Evolutionary conservation across 2,329 filamentous ascomycete genomes (phyloP), one percentile per base, ranked within the genome.

Genomic region (Hymenoscyphus fructigenus): DNA sequence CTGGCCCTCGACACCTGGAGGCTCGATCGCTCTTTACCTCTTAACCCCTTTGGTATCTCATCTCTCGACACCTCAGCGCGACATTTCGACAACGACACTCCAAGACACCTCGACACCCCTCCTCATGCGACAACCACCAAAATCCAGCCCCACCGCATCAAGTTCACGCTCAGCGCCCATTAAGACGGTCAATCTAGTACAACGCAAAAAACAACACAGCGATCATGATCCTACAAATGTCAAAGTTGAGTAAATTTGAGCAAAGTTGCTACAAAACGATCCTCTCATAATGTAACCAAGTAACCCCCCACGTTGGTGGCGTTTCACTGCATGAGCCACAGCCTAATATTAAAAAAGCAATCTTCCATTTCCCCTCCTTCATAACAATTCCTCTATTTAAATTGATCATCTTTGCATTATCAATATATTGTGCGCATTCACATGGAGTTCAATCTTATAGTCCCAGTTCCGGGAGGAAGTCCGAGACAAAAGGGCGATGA

Each of bases 401-500:
- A 15, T 3, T 14, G 1, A 53, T 53, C 10, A 14, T 5, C 1
- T 26, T 14, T 5, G 7, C 5, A 12, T 4, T 23, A 14, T 15
- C 47, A 26, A 14, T 20, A 26, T 23, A 5, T 14, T 9, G 10
- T 53, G 20, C 9, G 3, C 15, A 6, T 23, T 53, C 47, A 53
- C 47, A 53, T 53, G 47, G 47, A 53, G 20, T 53, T 53, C 47
- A 53, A 53, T 26, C 20, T 53, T 14, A 53, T 53, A 53, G 47
- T 53, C 12, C 47, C 47, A 3, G 47, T 26, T 23, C n/a, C n/a
- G 20, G 57, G 56, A 6, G n/a, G 47, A 14, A 23, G n/a, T n/a
- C 4, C 50, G 28, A 50, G 34, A 41, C 59, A 68, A 32, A 26
- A 38, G 41, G 68, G 68, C 5, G 66, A 67, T 28, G 68, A 69